Conservation (phyloP, 2,329 filamentous ascomycete genomes). For the Lasiodiplodia hormozganensis region DNA sequence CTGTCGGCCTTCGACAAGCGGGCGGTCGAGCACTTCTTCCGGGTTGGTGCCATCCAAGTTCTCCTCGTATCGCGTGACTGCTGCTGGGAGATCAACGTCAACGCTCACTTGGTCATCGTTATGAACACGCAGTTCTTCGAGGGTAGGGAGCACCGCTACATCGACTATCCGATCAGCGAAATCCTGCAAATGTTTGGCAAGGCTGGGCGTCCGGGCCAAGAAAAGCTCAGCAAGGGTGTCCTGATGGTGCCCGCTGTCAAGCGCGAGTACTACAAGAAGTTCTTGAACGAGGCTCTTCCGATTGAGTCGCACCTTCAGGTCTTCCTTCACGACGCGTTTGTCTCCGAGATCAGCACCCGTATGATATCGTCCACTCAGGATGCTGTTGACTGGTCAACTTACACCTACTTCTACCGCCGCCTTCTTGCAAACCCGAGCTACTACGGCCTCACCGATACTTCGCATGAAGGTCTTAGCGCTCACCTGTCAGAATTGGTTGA, state of each 20-base stretch:
- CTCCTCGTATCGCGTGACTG: conserved; percentile 84
- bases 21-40: conserved; percentile 92
- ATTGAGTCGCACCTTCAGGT: conserved; percentile 93
- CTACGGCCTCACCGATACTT: conserved; percentile 87
- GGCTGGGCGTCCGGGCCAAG: conserved; percentile 77
- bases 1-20: conserved; percentile 87
- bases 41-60: conserved; percentile 87
- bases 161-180: conserved; percentile 94
- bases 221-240: conserved; percentile 86
- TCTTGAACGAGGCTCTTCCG: conserved; percentile 92
- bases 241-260: conserved; percentile 95
- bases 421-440: conserved; percentile 95
- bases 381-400: conserved; percentile 97
- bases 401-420: conserved; percentile 97
- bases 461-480: conserved; percentile 90
- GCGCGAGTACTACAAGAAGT: conserved; percentile 98
- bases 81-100: conserved; percentile 92
- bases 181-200: conserved; percentile 98
- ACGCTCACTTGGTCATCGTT: conserved; percentile 88
- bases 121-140: conserved; percentile 99
- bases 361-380: conserved; percentile 96
- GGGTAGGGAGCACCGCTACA: conserved; percentile 93
- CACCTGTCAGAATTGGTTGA: conserved; percentile 96
- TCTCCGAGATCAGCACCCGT: conserved; percentile 95
- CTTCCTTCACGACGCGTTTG: conserved; percentile 93